Conservation (phyloP, 768 basidiomycete genomes). For the Clavaria fumosa region DNA sequence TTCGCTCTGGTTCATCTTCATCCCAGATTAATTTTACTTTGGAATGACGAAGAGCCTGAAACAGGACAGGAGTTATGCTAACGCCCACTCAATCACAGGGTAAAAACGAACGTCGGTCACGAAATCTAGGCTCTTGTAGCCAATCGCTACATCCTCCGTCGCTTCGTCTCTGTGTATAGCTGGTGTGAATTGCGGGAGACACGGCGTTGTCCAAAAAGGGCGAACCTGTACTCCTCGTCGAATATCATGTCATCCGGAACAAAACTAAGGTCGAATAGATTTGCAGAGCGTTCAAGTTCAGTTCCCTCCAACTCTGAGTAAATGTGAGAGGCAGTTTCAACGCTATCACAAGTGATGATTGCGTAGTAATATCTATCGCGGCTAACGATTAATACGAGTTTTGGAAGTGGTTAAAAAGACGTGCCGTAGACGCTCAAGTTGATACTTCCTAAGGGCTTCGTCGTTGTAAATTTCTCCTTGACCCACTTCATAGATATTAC, state of each 20-base stretch:
- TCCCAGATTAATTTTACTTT: slow-evolving; percentile 99
- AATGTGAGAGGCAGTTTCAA: slow-evolving; percentile 62
- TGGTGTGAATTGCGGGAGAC: not conserved
- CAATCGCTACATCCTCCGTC: slow-evolving; percentile 38
- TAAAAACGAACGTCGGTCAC: slow-evolving; percentile 72
- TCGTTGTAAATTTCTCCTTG: slow-evolving; percentile 75
- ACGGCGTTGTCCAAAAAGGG: not conserved
- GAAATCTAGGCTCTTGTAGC: slow-evolving; percentile 73
- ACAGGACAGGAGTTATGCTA: not conserved
- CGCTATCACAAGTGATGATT: slow-evolving; percentile 74
- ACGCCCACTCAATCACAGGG: not conserved
- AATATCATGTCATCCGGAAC: slow-evolving; percentile 85
- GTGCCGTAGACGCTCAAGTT: slow-evolving; percentile 82
- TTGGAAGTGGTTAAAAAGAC: slow-evolving; percentile 14
- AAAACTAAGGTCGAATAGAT: slow-evolving; percentile 89
- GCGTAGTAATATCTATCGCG: slow-evolving; percentile 82
- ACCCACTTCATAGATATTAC: slow-evolving; percentile 48
- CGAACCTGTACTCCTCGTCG: slow-evolving; percentile 58
- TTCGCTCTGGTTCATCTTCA: slow-evolving; percentile 85
- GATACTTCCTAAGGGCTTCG: slow-evolving; percentile 77
- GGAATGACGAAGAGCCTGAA: slow-evolving; percentile 87
- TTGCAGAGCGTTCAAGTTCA: slow-evolving; percentile 92
- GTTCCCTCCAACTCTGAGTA: slow-evolving; percentile 83
- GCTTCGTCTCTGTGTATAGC: slow-evolving; percentile 59
- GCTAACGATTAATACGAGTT: slow-evolving; percentile 1